Base-by-base conservation (phyloP, 768 basidiomycete genomes). In the Auricularia auricula-judae region DNA sequence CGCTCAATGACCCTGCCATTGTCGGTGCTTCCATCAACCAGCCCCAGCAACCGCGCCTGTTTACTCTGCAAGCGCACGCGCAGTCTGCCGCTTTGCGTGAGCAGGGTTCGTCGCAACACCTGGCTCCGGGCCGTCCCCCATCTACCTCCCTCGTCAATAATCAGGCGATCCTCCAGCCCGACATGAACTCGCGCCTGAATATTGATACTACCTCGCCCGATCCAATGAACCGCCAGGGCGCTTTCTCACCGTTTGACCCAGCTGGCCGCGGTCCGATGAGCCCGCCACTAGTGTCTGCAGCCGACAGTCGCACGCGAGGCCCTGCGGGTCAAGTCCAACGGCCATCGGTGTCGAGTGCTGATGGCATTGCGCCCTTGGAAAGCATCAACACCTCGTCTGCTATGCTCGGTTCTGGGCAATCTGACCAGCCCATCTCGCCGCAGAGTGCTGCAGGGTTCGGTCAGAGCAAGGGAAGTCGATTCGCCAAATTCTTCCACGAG, bases 401-500 rank as follows among this genome's bases (percentile, higher is more conserved):
- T 8, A 51, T 21, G 47, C 14, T 51, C 21, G 47, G 47, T 18
- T 16, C 47, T 21, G 47, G 18, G 47, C 47, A 51, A 18, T 51
- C 47, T 18, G 47, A 51, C 47, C 47, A 51, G 47, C 47, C 47
- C 21, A 16, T 51, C 18, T 51, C 47, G 14, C 47, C 47, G 47
- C 47, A 51, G 47, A 59, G 56, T 23, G 44, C 66, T 29, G 78
- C 79, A 34, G 79, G 81, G 36, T 77, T 82, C 70, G 78, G 83
- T 14, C 76, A 78, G 36, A 80, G 79, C 33, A 90, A 87, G 73
- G 90, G 90, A 47, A 92, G 90, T 71, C 85, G 91, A 43, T 88
- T 92, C 72, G 91, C 89, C 36, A 93, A 91, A 72, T 91, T 91
- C 74, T 93, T 92, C 67, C 47, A 51, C 47, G 47, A 51, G 47